These are phyloP conservation scores for Candida jianshihensis DNA, from an alignment of 805 yeast genomes.

Conservation along the genomic window DNA sequence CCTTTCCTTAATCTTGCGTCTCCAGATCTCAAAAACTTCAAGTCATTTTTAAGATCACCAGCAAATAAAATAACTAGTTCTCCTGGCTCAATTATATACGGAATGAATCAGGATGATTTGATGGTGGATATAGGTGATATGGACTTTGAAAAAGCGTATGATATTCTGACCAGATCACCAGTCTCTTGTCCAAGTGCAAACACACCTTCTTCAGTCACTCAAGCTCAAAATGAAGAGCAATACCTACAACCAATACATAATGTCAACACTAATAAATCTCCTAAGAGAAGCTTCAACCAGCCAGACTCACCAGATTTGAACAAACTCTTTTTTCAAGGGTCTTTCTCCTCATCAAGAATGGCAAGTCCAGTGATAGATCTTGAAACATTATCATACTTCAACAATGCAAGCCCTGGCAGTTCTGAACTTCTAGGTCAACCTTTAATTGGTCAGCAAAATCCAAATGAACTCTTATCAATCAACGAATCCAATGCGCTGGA, in stretches of 20 bases:
- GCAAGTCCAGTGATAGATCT: slow-evolving; percentile 6
- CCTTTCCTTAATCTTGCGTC: background rate
- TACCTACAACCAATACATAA: background rate
- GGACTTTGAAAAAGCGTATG: slow-evolving; percentile 25
- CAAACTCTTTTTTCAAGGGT: background rate
- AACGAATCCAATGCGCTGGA: slow-evolving; percentile 23
- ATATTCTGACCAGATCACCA: slow-evolving; percentile 20
- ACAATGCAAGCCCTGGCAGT: slow-evolving; percentile 4
- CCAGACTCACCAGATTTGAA: background rate
- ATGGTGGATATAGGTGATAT: slow-evolving; percentile 9
- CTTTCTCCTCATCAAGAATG: slow-evolving; percentile 1
- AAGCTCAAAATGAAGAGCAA: background rate
- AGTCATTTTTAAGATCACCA: background rate
- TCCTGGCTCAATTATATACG: background rate
- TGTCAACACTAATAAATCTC: background rate
- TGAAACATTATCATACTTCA: slow-evolving; percentile 12
- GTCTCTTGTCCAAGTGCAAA: slow-evolving; percentile 3
- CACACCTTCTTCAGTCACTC: slow-evolving; percentile 4
- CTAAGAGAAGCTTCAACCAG: background rate
- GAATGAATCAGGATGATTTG: slow-evolving; percentile 6
- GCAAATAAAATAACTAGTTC: background rate
- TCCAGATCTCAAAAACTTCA: background rate
- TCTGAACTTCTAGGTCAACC: background rate
- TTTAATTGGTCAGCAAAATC: background rate
- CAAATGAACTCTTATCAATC: slow-evolving; percentile 18